phyloP scores from a whole-genome alignment of 768 basidiomycete species.

The Suillus ampliporus region DNA sequence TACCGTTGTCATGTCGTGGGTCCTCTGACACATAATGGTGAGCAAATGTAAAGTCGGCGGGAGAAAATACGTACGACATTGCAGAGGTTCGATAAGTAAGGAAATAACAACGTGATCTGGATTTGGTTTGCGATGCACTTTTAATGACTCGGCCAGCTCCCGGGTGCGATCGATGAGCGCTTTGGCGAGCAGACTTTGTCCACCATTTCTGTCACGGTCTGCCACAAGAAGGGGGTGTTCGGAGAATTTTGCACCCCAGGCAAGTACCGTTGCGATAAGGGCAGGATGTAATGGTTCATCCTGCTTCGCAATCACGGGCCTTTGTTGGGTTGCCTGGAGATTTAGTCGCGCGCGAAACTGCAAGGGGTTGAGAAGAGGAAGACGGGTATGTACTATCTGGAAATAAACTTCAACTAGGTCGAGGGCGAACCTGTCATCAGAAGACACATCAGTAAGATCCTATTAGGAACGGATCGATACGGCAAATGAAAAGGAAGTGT shows the following conservation, averaged over 20 bases:
- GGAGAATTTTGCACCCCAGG: constrained; percentile 93
- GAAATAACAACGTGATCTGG: constrained; percentile 84
- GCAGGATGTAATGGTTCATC: constrained; percentile 67
- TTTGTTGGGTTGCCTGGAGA: constrained; percentile 38
- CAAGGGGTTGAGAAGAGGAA: constrained; percentile 84
- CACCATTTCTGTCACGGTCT: constrained; percentile 72
- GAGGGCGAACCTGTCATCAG: constrained; percentile 73
- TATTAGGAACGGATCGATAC: constrained; percentile 28
- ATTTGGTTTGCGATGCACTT: constrained; percentile 81
- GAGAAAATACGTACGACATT: constrained; percentile 73
- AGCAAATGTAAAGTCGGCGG: constrained; percentile 12
- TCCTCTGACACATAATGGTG: constrained; percentile 55
- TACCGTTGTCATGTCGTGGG: constrained; percentile 75
- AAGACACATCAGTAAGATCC: constrained; percentile 17
- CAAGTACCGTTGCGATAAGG: constrained; percentile 84
- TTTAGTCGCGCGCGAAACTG: constrained; percentile 79
- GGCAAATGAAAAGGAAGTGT: constrained; percentile 31
- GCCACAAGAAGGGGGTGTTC: constrained; percentile 85
- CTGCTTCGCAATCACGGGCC: constrained; percentile 28
- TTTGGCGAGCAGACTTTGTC: constrained; percentile 80
- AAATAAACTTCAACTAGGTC: constrained; percentile 96
- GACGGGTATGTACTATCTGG: constrained; percentile 87
- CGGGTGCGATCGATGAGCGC: constrained; percentile 80
- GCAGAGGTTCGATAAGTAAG: constrained; percentile 80
- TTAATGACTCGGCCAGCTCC: constrained; percentile 85